Evolutionary conservation across 768 basidiomycete species (phyloP).

Genomic region (Lanmaoa pseudosensibilis): DNA sequence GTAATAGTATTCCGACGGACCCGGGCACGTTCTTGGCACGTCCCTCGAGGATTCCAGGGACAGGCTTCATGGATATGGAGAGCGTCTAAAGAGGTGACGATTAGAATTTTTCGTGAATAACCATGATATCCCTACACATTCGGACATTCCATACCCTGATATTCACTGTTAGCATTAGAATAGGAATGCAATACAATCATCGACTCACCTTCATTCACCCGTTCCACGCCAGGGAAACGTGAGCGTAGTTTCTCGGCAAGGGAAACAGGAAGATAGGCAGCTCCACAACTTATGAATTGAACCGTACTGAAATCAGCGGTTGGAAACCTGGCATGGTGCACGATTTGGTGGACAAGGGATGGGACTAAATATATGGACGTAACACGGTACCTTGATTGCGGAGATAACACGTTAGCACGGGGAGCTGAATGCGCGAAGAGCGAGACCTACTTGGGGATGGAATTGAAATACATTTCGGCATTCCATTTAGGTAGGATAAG

Average conservation of each 20-base stretch:
- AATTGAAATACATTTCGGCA: constrained; percentile 46
- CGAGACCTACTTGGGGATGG: constrained; percentile 55
- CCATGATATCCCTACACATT: constrained; percentile 46
- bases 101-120: background rate
- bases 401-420: background rate
- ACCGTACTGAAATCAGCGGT: constrained; percentile 57
- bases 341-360: constrained; percentile 63
- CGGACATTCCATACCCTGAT: constrained; percentile 72
- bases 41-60: constrained; percentile 46
- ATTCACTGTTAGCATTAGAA: constrained; percentile 3
- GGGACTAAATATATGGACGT: constrained; percentile 55
- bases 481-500: constrained; percentile 66
- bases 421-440: background rate
- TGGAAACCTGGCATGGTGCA: constrained; percentile 48
- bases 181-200: background rate
- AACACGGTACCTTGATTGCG: constrained; percentile 49
- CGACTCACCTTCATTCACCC: constrained; percentile 47
- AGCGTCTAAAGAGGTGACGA: constrained; percentile 48
- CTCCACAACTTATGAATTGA: constrained; percentile 47
- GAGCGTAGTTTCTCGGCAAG: constrained; percentile 44
- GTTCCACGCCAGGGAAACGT: constrained; percentile 36
- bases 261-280: constrained; percentile 64
- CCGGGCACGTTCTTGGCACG: constrained; percentile 41
- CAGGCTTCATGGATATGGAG: constrained; percentile 44
- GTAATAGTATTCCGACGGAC: constrained; percentile 57